Evolutionary conservation across 139 green algal species (phyloP).

Genomic region (Penium margaritaceum): DNA sequence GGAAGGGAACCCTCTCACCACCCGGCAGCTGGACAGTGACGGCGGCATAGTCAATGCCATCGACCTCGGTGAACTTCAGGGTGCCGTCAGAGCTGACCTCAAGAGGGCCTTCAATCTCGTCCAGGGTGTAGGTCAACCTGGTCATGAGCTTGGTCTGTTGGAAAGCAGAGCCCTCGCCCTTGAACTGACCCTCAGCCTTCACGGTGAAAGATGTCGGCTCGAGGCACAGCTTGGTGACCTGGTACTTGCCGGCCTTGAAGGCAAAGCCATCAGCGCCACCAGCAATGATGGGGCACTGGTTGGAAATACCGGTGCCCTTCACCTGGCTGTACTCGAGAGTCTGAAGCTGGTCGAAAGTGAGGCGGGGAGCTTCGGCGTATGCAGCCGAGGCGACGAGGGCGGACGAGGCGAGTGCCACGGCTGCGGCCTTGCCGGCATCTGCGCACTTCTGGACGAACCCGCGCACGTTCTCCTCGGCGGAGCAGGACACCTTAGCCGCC

Average conservation of each 20-base stretch:
- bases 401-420: constrained; percentile 30
- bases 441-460: constrained; percentile 31
- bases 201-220: constrained; percentile 82
- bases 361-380: not conserved
- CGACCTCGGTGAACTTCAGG: constrained; percentile 85
- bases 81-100: constrained; percentile 63
- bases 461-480: constrained; percentile 18
- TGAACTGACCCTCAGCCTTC: constrained; percentile 53
- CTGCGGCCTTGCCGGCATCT: constrained; percentile 40
- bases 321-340: constrained; percentile 95
- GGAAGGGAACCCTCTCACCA: constrained; percentile 96
- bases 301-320: constrained; percentile 93
- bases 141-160: constrained; percentile 98
- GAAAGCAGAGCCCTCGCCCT: constrained; percentile 47
- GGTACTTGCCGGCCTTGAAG: constrained; percentile 71
- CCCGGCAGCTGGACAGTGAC: constrained; percentile 94
- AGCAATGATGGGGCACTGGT: constrained; percentile 90
- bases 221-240: constrained; percentile 91
- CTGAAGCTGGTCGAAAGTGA: constrained; percentile 93
- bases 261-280: constrained; percentile 34
- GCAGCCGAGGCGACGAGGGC: constrained; percentile 19
- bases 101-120: constrained; percentile 56
- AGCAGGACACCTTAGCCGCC: constrained; percentile 16
- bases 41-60: constrained; percentile 96
- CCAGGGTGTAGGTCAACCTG: constrained; percentile 96